phyloP scores from a whole-genome alignment of 2,329 filamentous ascomycete genomes.

The Didymosphaeria variabile region DNA sequence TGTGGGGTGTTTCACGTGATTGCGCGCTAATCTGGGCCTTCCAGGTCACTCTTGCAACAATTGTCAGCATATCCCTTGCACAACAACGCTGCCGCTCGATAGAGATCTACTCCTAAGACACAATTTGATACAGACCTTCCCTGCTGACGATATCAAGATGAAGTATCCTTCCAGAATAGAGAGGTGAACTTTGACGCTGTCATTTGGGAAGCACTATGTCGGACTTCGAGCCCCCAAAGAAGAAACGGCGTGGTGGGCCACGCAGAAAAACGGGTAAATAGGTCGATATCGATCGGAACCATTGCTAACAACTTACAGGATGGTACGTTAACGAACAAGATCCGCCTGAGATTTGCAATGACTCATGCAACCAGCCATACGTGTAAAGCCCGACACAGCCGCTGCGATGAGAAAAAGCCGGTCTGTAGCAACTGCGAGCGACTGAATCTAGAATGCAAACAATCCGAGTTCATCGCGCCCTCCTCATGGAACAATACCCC shows the following conservation, averaged over 20 bases:
- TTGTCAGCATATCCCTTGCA: neutral
- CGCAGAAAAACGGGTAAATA: constrained; percentile 37
- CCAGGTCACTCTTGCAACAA: neutral
- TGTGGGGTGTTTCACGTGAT: constrained; percentile 8
- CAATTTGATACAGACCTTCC: neutral
- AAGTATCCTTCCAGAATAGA: constrained; percentile 1
- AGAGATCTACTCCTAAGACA: neutral
- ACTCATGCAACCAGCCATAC: constrained; percentile 33
- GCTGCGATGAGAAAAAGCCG: constrained; percentile 47
- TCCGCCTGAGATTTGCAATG: neutral
- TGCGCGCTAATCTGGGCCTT: neutral
- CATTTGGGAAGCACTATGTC: constrained; percentile 12
- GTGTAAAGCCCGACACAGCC: constrained; percentile 45
- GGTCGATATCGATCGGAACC: neutral
- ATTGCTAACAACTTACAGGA: constrained; percentile 19
- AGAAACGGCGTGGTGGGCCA: constrained; percentile 38
- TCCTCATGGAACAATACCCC: constrained; percentile 23
- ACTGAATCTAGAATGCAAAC: constrained; percentile 39
- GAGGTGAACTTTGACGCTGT: neutral
- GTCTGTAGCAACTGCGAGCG: constrained; percentile 45
- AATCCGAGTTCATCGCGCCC: constrained; percentile 30
- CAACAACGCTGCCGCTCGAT: neutral
- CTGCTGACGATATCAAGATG: neutral
- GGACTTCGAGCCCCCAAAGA: constrained; percentile 23
- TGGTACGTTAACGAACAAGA: constrained; percentile 21